Evolutionary conservation across 495 filamentous ascomycete species (phyloP), one percentile per base, ranked within the genome.

Genomic region (Rhypophila decipiens): DNA sequence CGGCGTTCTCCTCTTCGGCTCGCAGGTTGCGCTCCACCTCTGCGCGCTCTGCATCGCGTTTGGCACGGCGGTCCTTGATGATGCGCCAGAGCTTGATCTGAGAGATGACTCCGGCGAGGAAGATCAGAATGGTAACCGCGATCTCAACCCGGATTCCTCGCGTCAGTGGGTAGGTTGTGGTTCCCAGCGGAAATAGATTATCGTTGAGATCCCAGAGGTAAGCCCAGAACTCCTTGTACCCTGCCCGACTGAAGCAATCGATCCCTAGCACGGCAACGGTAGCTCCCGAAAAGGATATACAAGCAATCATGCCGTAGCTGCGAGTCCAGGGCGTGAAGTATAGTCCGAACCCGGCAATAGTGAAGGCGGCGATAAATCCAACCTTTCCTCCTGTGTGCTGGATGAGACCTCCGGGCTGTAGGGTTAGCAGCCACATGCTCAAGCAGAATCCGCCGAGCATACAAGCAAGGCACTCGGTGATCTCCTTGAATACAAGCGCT

Each of bases 161-260:
- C 0, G 91, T 96, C 3, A 95, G 73, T 0, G 91, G 91, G 59
- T 95, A 97, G 0, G 85, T 89, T 24, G 73, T 70, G 1, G 85
- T 83, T 19, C 75, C 74, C 17, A 87, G 66, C 0, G 91, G 90
- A 57, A 96, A 96, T 4, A 88, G 67, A 20, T 86, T 72, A 29
- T 78, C 70, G 61, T 96, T 96, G 29, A 96, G 71, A 42, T 73
- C 73, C 91, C 91, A 97, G 24, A 95, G 78, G 60, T 95, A 97
- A 9, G 89, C 74, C 91, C 91, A 97, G 49, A 96, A 96, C 59
- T 96, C 91, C 59, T 93, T 95, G 55, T 95, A 66, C 0, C 91
- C 91, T 11, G 90, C 91, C 41, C 83, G 73, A 55, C 84, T 90
- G 57, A 89, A 94, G 62, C 90, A 95, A 61, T 97, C 91, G 44